These are phyloP conservation scores for Thelephora aurantiotincta DNA, from an alignment of 768 basidiomycete species.

Conservation along the genomic window DNA sequence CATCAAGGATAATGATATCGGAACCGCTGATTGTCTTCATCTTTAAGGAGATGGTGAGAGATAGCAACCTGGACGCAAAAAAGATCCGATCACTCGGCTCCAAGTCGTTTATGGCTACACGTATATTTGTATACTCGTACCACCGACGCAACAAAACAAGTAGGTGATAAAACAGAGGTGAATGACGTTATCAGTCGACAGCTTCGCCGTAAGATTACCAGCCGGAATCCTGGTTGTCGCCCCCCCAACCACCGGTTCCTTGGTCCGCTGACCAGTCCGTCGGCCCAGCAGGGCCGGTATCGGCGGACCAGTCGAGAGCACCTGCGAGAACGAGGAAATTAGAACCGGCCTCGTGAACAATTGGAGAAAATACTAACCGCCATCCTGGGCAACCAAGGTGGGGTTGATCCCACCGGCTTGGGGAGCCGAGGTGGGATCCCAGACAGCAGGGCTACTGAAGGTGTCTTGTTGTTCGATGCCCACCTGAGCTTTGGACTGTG, in stretches of 20 bases:
- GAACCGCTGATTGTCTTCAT: background rate
- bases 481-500: slow-evolving; percentile 61
- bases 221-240: background rate
- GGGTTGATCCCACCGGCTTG: slow-evolving; percentile 67
- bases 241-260: slow-evolving; percentile 8
- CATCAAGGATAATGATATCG: slow-evolving; percentile 5
- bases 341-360: background rate
- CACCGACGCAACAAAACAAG: too few relatives aligned
- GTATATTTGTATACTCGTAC: too few relatives aligned
- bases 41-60: background rate
- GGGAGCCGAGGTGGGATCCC: slow-evolving; percentile 62
- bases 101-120: too few relatives aligned
- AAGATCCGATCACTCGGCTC: background rate
- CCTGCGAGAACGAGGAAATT: slow-evolving; percentile 19
- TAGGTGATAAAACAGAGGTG: too few relatives aligned
- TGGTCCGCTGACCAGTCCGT: slow-evolving; percentile 24
- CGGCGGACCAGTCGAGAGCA: slow-evolving; percentile 86
- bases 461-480: slow-evolving; percentile 38
- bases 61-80: background rate
- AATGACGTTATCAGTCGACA: too few relatives aligned
- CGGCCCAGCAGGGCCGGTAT: slow-evolving; percentile 35
- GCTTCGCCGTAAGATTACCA: background rate
- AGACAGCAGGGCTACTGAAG: slow-evolving; percentile 32
- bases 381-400: slow-evolving; percentile 49
- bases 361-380: slow-evolving; percentile 19